Conservation (phyloP, 371 early-diverging fungal species). For the Apophysomyces sp. region DNA sequence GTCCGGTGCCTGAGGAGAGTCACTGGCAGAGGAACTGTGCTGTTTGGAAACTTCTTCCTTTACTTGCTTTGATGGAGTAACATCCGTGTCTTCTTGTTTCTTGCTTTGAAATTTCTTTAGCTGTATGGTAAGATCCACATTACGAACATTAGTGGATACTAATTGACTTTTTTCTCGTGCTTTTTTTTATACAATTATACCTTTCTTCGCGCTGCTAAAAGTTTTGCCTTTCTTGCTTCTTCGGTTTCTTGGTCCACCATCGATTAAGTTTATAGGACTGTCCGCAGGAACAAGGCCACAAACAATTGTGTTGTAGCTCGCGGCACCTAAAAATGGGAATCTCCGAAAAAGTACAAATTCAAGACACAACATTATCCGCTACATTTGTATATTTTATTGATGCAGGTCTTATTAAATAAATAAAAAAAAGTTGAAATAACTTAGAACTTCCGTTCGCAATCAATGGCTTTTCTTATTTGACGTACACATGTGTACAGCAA, state of each 20-base stretch:
- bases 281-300: neutral
- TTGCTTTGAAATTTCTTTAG: conserved; percentile 36
- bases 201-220: conserved; percentile 36
- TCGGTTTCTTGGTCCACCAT: conserved; percentile 32
- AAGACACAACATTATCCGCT: too few relatives aligned
- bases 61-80: neutral
- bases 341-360: too few relatives aligned
- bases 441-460: too few relatives aligned
- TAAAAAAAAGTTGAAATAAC: too few relatives aligned
- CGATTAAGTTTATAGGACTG: neutral
- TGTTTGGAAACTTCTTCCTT: neutral
- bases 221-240: conserved; percentile 34
- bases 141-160: too few relatives aligned
- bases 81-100: conserved; percentile 8
- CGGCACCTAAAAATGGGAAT: too few relatives aligned
- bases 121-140: conserved; percentile 4
- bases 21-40: neutral
- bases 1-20: neutral
- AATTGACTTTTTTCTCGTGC: too few relatives aligned
- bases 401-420: too few relatives aligned
- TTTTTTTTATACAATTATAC: too few relatives aligned
- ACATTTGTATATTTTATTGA: too few relatives aligned
- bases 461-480: too few relatives aligned
- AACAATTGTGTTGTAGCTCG: neutral
- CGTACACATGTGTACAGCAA: too few relatives aligned